A percentile compares a stretch with the other conserved stretches of the same genome.
Evolutionary conservation across 768 basidiomycete species (phyloP).

Genomic region (Hericium rajendrae): DNA sequence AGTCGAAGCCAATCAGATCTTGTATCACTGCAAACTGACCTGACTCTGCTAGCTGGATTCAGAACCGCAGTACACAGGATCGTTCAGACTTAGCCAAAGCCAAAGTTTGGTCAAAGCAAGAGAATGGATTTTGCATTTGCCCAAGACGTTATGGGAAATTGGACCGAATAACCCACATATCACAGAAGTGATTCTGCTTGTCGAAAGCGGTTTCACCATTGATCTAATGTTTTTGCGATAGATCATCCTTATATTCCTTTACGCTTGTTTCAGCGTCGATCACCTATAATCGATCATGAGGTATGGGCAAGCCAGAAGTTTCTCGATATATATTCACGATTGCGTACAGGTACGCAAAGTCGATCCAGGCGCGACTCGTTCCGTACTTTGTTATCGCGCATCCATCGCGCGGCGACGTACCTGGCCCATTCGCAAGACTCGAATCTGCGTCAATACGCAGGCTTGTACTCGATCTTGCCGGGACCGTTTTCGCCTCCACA

Average conservation of each 20-base stretch:
- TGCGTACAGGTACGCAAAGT: conserved; percentile 33
- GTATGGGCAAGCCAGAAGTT: conserved; percentile 23
- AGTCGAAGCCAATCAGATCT: conserved; percentile 15
- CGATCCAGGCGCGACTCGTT: conserved; percentile 45
- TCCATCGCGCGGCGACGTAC: conserved; percentile 58
- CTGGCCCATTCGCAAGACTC: conserved; percentile 75
- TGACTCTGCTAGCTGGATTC: conserved; percentile 42
- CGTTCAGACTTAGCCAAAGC: conserved; percentile 28
- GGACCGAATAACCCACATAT: conserved; percentile 43
- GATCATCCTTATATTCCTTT: conserved; percentile 58
- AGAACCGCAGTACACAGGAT: conserved; percentile 41
- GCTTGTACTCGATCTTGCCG: conserved; percentile 58
- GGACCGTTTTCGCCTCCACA: conserved; percentile 17
- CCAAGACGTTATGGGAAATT: conserved; percentile 80
- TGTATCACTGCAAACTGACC: no score
- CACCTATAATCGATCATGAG: conserved; percentile 32
- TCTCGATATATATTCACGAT: conserved; percentile 9
- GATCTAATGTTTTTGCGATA: conserved; percentile 12
- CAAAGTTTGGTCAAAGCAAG: conserved; percentile 27
- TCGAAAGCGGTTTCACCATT: neutral
- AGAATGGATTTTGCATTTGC: conserved; percentile 69
- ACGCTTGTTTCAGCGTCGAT: conserved; percentile 46
- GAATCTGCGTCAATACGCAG: conserved; percentile 35
- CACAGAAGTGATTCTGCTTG: conserved; percentile 43
- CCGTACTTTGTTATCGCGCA: conserved; percentile 80